Evolutionary conservation across 1,284 basidiomycete genomes (phyloP).

Genomic region (Austropuccinia psidii): DNA sequence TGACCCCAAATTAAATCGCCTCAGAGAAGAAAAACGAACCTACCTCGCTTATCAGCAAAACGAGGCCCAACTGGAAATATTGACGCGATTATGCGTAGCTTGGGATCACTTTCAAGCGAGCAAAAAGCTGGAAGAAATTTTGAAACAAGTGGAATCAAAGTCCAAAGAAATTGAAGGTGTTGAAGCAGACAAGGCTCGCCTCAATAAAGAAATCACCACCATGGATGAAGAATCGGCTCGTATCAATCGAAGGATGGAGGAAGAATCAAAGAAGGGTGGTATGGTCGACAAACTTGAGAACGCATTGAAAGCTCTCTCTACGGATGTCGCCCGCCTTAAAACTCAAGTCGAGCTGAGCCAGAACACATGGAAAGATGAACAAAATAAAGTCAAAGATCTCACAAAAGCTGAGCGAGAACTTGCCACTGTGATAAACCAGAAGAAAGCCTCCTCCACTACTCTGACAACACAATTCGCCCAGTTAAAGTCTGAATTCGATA

Average conservation of each 20-base stretch:
- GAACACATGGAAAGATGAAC: slow-evolving; percentile 70
- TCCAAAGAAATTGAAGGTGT: slow-evolving; percentile 38
- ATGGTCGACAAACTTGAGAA: slow-evolving; percentile 72
- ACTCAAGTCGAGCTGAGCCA: slow-evolving; percentile 81
- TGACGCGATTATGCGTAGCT: slow-evolving; percentile 73
- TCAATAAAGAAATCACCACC: slow-evolving; percentile 46
- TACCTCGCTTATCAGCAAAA: slow-evolving; percentile 89
- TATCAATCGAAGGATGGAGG: slow-evolving; percentile 29
- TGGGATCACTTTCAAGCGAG: slow-evolving; percentile 75
- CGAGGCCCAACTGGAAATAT: slow-evolving; percentile 77
- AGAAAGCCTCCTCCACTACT: slow-evolving; percentile 57
- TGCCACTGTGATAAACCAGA: slow-evolving; percentile 37
- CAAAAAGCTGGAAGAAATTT: slow-evolving; percentile 50
- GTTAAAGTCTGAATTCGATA: slow-evolving; percentile 59
- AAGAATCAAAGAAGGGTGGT: slow-evolving; percentile 62
- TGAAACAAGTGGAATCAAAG: slow-evolving; percentile 37
- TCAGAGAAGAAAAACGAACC: slow-evolving; percentile 79
- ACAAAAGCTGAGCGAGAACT: slow-evolving; percentile 57
- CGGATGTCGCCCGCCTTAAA: slow-evolving; percentile 73
- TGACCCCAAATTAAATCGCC: slow-evolving; percentile 83
- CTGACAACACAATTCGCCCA: slow-evolving; percentile 60
- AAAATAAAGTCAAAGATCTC: slow-evolving; percentile 57
- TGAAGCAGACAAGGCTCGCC: slow-evolving; percentile 29
- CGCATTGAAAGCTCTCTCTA: slow-evolving; percentile 68
- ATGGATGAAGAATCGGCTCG: slow-evolving; percentile 53